Conservation (phyloP, 371 early-diverging fungal species). For the Massospora cicadina region DNA sequence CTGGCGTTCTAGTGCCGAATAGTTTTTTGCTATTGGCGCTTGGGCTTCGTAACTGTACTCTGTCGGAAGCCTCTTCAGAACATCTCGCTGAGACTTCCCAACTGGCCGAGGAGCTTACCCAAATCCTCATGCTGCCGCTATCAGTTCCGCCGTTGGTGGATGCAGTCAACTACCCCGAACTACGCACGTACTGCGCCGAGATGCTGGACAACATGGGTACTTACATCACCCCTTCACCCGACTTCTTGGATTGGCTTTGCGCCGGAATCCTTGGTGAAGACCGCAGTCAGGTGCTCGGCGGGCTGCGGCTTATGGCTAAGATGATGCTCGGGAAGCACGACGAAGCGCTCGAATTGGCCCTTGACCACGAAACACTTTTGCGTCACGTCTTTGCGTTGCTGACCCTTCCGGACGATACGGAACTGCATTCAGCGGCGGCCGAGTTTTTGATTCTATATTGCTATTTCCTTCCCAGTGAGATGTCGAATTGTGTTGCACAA, state of each 20-base stretch:
- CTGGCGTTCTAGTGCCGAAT: background rate
- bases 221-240: background rate
- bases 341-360: background rate
- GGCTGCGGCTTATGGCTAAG: background rate
- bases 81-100: background rate
- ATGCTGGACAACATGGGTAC: background rate
- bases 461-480: background rate
- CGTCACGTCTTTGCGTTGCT: background rate
- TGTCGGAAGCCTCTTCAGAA: background rate
- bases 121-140: background rate
- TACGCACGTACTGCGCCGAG: background rate
- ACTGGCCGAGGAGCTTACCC: background rate
- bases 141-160: background rate
- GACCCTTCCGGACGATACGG: background rate
- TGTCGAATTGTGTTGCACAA: background rate
- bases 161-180: background rate
- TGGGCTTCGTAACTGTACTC: background rate
- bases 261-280: background rate
- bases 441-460: background rate
- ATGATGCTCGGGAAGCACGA: background rate
- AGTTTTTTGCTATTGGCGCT: background rate
- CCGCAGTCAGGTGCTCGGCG: background rate
- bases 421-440: background rate
- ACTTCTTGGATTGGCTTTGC: background rate
- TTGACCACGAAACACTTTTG: background rate